Percentiles rank a stretch among this genome's conserved stretches.
Conservation (phyloP, 805 yeast genomes). For the Dipodascus geniculatus region DNA sequence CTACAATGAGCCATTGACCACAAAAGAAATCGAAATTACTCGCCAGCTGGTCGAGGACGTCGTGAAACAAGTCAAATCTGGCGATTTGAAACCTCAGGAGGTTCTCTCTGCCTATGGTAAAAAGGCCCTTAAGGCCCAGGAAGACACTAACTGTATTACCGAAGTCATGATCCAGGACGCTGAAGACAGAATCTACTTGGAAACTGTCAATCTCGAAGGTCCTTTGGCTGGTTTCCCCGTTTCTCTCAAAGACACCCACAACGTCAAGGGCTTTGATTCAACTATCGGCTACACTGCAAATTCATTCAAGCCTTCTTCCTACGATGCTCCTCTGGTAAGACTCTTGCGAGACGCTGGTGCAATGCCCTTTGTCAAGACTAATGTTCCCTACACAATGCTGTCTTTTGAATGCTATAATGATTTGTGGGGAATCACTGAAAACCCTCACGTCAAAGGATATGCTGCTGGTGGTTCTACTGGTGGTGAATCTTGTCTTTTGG, state of each 20-base stretch:
- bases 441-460: conserved; percentile 36
- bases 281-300: conserved; percentile 37
- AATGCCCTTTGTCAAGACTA: conserved; percentile 43
- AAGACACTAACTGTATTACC: conserved; percentile 46
- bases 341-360: conserved; percentile 42
- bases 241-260: conserved; percentile 48
- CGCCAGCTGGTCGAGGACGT: conserved; percentile 32
- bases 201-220: conserved; percentile 39
- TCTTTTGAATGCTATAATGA: conserved; percentile 45
- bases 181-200: conserved; percentile 40
- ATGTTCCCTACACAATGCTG: conserved; percentile 45
- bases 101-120: conserved; percentile 55
- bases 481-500: conserved; percentile 40
- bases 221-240: conserved; percentile 56
- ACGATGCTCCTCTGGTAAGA: conserved; percentile 31
- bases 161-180: conserved; percentile 58
- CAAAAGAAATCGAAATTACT: conserved; percentile 27
- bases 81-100: conserved; percentile 37
- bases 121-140: conserved; percentile 52
- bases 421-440: conserved; percentile 38
- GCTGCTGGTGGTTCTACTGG: conserved; percentile 45
- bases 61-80: conserved; percentile 33
- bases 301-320: conserved; percentile 30
- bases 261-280: conserved; percentile 39
- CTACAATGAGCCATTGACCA: conserved; percentile 29